Conservation (phyloP, 2,329 filamentous ascomycete species). For the Thelonectria discophora region DNA sequence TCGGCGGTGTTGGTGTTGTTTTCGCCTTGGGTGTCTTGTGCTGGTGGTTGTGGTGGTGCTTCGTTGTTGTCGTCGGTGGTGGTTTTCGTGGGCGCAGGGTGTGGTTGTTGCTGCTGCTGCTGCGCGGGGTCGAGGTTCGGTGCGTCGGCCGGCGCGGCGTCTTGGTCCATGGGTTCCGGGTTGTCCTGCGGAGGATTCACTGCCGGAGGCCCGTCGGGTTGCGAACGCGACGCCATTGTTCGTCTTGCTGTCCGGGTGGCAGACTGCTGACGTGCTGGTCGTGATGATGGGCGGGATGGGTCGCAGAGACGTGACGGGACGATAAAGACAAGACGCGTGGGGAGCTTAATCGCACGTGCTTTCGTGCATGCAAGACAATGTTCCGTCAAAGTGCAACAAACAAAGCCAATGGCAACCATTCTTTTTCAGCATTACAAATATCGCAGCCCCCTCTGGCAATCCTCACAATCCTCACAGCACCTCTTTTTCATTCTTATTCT, state of each 20-base stretch:
- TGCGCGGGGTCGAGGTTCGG: not conserved
- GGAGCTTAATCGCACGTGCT: constrained; percentile 37
- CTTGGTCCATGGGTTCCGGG: constrained; percentile 11
- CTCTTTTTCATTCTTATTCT: too few species aligned
- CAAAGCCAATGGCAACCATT: too few species aligned
- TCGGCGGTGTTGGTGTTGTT: constrained; percentile 9
- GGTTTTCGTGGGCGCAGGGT: not conserved
- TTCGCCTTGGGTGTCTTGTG: constrained; percentile 4
- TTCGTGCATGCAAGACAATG: too few species aligned
- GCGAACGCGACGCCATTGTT: constrained; percentile 37
- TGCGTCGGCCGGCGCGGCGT: constrained; percentile 3
- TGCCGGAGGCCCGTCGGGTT: constrained; percentile 21
- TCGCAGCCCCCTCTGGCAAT: too few species aligned
- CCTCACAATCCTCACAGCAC: not conserved
- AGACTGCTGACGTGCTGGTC: constrained; percentile 11
- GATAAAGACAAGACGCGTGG: constrained; percentile 32
- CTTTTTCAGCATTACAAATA: too few species aligned
- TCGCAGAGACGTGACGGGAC: constrained; percentile 33
- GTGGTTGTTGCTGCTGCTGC: not conserved
- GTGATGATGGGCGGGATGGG: constrained; percentile 15
- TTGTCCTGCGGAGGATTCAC: constrained; percentile 12
- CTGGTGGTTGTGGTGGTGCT: not conserved
- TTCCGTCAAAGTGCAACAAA: too few species aligned
- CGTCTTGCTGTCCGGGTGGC: not conserved
- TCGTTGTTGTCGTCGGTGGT: not conserved